phyloP scores from a whole-genome alignment of 352 stramenopile species.

The Pythium folliculosum region DNA sequence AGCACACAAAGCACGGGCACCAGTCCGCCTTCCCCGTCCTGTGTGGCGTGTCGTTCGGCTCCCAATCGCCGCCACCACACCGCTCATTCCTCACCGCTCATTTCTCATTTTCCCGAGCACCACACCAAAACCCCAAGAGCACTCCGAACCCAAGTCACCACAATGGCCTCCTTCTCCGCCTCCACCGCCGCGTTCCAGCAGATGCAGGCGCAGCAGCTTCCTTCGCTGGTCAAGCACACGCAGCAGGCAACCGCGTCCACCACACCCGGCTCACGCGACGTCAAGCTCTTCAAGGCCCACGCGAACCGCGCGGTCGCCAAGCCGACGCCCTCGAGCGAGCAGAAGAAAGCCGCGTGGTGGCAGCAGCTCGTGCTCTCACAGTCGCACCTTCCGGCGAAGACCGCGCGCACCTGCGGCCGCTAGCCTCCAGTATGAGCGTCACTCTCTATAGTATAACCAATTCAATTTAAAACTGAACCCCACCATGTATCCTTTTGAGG shows the following conservation, averaged over 20 bases:
- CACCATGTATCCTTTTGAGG: background rate
- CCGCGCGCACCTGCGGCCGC: background rate
- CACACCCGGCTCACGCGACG: background rate
- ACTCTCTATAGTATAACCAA: background rate
- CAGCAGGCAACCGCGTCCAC: background rate
- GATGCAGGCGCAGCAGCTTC: background rate
- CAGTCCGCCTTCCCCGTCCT: too few relatives aligned
- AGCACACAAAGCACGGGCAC: too few relatives aligned
- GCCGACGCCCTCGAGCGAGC: background rate
- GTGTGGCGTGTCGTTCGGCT: too few relatives aligned
- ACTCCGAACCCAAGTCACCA: background rate
- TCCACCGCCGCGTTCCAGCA: constrained; percentile 7
- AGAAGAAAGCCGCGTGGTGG: background rate
- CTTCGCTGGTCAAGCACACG: constrained; percentile 1
- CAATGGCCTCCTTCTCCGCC: background rate
- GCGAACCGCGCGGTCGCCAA: background rate
- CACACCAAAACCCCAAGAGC: background rate
- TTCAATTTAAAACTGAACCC: too few relatives aligned
- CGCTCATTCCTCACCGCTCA: too few relatives aligned
- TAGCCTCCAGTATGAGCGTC: background rate
- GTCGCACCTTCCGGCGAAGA: background rate
- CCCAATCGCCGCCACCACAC: too few relatives aligned
- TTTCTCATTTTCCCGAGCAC: background rate
- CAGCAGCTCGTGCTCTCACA: constrained; percentile 2
- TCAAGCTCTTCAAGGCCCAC: background rate